phyloP scores from a whole-genome alignment of 345 rosid species.

The Litchi chinensis region DNA sequence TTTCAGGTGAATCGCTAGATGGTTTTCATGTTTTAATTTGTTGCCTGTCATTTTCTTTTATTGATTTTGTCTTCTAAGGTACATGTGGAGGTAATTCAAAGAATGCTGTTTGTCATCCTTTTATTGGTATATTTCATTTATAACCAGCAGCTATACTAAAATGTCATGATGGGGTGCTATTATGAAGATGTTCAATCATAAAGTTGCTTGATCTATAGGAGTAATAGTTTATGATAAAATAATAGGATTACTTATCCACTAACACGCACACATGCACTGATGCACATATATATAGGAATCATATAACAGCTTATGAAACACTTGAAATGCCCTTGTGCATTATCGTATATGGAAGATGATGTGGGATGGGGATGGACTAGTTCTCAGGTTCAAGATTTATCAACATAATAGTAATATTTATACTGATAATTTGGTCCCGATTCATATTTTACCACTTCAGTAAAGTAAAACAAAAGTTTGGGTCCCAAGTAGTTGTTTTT shows the following conservation, averaged over 20 bases:
- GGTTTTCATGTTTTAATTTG: neutral
- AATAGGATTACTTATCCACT: neutral
- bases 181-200: neutral
- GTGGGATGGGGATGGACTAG: neutral
- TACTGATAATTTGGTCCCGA: neutral
- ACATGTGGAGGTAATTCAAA: neutral
- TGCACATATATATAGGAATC: neutral
- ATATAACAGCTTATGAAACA: neutral
- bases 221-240: constrained; percentile 1
- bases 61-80: neutral
- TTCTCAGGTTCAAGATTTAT: neutral
- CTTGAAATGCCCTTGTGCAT: neutral
- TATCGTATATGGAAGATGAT: neutral
- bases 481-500: neutral
- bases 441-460: neutral
- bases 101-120: neutral
- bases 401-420: neutral
- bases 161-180: neutral
- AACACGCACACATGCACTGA: too few relatives aligned
- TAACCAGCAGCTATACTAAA: neutral
- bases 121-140: neutral
- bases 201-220: neutral
- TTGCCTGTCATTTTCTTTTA: neutral
- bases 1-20: constrained; percentile 60
- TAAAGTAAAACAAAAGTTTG: neutral